Conservation (phyloP, 2,329 filamentous ascomycete species). For the Botrytis medusae region DNA sequence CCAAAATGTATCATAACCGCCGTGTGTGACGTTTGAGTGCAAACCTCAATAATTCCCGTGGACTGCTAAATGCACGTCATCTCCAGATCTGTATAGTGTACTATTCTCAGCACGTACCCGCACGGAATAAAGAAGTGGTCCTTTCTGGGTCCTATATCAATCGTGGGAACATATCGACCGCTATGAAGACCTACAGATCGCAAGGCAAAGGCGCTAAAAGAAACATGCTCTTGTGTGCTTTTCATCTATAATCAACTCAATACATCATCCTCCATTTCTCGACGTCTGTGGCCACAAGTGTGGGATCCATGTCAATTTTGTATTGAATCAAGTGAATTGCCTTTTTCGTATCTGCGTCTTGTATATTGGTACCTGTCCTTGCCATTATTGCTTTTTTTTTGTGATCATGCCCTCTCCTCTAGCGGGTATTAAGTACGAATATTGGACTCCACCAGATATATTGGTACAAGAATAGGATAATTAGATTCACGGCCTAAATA, state of each 20-base stretch:
- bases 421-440: neutral
- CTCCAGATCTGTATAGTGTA: neutral
- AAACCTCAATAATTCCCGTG: neutral
- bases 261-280: neutral
- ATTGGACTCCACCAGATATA: neutral
- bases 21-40: constrained; percentile 2
- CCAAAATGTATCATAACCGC: constrained; percentile 6
- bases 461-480: neutral
- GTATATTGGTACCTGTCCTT: neutral
- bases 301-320: constrained; percentile 12
- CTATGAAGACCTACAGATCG: neutral
- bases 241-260: neutral
- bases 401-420: neutral
- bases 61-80: constrained; percentile 10
- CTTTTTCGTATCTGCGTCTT: neutral
- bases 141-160: neutral
- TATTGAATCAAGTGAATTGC: neutral
- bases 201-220: neutral
- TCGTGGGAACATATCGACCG: constrained; percentile 3
- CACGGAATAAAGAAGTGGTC: constrained; percentile 8
- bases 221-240: neutral
- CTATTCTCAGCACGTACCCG: constrained; percentile 16
- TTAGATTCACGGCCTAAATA: neutral
- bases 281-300: neutral
- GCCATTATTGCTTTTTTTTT: neutral